Percentiles rank a stretch among this genome's conserved stretches.
phyloP scores from a whole-genome alignment of 176 grass and related monocot species.

The Tuctoria greenei region DNA sequence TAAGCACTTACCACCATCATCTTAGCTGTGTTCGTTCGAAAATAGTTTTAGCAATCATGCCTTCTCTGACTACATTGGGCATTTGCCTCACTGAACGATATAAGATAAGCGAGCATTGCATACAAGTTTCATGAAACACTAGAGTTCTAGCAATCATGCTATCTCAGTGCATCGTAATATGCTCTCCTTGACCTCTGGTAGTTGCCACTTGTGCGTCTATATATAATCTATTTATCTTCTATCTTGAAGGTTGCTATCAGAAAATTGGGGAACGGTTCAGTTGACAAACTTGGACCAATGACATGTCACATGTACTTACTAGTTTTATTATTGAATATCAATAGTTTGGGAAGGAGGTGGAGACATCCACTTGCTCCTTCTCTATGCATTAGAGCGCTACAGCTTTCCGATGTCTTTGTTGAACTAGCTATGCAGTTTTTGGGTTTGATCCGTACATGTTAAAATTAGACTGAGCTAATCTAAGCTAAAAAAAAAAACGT shows the following conservation, averaged over 20 bases:
- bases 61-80: background rate
- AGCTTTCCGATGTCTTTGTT: slow-evolving; percentile 10
- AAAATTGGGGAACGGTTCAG: background rate
- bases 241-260: background rate
- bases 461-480: background rate
- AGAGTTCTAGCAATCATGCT: too few species aligned
- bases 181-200: background rate
- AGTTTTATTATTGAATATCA: background rate
- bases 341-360: background rate
- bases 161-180: background rate
- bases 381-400: slow-evolving; percentile 13
- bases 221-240: background rate
- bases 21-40: too few species aligned
- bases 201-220: background rate
- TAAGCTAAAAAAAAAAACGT: too few species aligned
- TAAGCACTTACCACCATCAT: background rate
- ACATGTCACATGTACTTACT: too few species aligned
- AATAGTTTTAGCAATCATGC: background rate
- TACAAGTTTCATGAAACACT: background rate
- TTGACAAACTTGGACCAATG: background rate
- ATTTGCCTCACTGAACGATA: background rate
- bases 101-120: background rate
- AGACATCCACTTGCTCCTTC: background rate
- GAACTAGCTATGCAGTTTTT: slow-evolving; percentile 14
- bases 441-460: background rate